These are phyloP conservation scores for Botrytis fabae DNA, from an alignment of 2,329 filamentous ascomycete genomes.

Conservation along the genomic window DNA sequence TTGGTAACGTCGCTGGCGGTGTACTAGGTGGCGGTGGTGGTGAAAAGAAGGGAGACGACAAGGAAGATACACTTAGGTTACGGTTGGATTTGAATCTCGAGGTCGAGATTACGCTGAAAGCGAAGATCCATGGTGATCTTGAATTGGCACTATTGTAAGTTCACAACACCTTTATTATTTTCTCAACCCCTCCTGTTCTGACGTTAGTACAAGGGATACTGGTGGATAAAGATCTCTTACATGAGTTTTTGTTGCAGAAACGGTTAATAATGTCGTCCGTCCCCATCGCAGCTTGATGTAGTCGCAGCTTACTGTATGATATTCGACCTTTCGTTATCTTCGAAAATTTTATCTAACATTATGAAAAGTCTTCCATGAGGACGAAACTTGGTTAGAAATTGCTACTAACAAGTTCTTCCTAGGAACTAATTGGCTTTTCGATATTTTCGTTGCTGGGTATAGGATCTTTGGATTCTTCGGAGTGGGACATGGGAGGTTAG, in stretches of 20 bases:
- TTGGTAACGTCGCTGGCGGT: conserved; percentile 17
- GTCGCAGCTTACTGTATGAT: conserved; percentile 11
- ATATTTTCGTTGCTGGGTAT: conserved; percentile 13
- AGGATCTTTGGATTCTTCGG: conserved; percentile 18
- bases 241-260: conserved; percentile 18
- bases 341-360: not conserved
- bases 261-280: conserved; percentile 20
- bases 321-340: conserved; percentile 6
- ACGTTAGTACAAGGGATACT: conserved; percentile 22
- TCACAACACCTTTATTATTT: conserved; percentile 5
- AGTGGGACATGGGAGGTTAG: conserved; percentile 15
- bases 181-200: conserved; percentile 18
- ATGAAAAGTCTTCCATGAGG: conserved; percentile 11
- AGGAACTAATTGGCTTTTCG: conserved; percentile 22
- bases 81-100: conserved; percentile 75
- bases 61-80: conserved; percentile 60
- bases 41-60: conserved; percentile 34
- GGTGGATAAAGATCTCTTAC: conserved; percentile 20
- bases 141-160: conserved; percentile 53
- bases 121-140: conserved; percentile 78
- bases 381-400: not conserved
- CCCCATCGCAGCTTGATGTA: conserved; percentile 12
- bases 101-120: conserved; percentile 77
- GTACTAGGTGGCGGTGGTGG: conserved; percentile 11
- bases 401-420: conserved; percentile 11